phyloP scores from a whole-genome alignment of 768 basidiomycete species.

The Chalciporus chontae region DNA sequence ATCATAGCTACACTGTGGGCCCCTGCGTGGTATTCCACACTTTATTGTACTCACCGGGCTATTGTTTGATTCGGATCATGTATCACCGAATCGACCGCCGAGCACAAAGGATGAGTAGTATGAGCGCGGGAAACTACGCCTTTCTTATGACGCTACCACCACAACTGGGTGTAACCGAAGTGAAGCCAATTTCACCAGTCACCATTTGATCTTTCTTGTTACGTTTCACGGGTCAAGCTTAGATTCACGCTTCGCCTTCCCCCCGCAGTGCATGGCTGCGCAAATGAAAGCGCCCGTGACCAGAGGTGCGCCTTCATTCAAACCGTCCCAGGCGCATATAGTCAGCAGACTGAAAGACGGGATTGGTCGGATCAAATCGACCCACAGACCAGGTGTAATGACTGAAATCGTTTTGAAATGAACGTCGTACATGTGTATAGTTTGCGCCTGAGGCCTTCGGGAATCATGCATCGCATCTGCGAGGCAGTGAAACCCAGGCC shows the following conservation, averaged over 20 bases:
- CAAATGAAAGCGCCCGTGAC: constrained; percentile 1
- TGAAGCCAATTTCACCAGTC: neutral
- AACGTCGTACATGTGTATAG: constrained; percentile 8
- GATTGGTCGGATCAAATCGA: constrained; percentile 20
- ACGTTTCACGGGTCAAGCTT: neutral
- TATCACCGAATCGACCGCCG: neutral
- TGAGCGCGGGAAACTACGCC: neutral
- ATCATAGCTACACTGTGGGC: constrained; percentile 17
- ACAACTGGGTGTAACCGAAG: neutral
- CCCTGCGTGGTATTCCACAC: neutral
- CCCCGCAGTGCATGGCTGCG: neutral
- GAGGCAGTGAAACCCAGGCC: constrained; percentile 10
- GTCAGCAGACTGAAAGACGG: constrained; percentile 11
- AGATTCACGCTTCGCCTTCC: neutral
- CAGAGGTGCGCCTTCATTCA: neutral
- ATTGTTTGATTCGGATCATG: neutral
- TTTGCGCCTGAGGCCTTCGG: constrained; percentile 16
- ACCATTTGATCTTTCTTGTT: neutral
- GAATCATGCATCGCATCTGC: neutral
- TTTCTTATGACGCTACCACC: neutral
- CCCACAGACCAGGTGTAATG: neutral
- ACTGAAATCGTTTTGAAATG: neutral
- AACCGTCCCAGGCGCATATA: neutral
- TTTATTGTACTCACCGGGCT: neutral
- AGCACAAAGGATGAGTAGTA: neutral